These are phyloP conservation scores for Colletotrichum viniferum DNA, from an alignment of 2,329 filamentous ascomycete genomes.

Conservation along the genomic window DNA sequence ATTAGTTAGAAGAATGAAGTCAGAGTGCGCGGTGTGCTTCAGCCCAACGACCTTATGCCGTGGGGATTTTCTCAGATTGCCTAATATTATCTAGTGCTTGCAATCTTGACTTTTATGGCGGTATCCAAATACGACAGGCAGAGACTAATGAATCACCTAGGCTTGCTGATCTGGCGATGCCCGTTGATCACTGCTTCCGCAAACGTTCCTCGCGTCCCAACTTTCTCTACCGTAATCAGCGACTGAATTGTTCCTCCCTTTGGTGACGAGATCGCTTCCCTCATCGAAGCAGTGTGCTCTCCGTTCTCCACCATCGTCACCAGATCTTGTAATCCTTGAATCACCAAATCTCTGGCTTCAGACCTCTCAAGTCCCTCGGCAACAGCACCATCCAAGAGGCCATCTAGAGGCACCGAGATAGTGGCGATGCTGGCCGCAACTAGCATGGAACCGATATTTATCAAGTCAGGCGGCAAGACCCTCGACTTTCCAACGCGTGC, in stretches of 20 bases:
- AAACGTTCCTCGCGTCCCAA: neutral
- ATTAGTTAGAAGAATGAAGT: neutral
- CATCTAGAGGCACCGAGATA: neutral
- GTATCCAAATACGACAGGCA: neutral
- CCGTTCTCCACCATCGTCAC: neutral
- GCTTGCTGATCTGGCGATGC: neutral
- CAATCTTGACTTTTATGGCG: neutral
- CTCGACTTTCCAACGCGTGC: neutral
- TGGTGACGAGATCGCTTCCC: neutral
- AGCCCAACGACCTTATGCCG: neutral
- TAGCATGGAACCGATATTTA: neutral
- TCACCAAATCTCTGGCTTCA: neutral
- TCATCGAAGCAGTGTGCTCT: neutral
- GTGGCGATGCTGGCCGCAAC: neutral
- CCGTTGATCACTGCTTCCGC: neutral
- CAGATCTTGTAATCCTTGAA: neutral
- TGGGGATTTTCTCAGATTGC: neutral
- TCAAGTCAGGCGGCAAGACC: neutral
- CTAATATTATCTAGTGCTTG: neutral
- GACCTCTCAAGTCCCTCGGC: neutral
- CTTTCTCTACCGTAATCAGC: neutral
- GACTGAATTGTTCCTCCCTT: neutral
- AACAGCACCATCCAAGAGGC: neutral
- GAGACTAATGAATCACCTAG: neutral
- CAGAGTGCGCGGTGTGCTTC: neutral